Conservation (phyloP, 2,329 filamentous ascomycete species). For the Aspergillus chevalieri region DNA sequence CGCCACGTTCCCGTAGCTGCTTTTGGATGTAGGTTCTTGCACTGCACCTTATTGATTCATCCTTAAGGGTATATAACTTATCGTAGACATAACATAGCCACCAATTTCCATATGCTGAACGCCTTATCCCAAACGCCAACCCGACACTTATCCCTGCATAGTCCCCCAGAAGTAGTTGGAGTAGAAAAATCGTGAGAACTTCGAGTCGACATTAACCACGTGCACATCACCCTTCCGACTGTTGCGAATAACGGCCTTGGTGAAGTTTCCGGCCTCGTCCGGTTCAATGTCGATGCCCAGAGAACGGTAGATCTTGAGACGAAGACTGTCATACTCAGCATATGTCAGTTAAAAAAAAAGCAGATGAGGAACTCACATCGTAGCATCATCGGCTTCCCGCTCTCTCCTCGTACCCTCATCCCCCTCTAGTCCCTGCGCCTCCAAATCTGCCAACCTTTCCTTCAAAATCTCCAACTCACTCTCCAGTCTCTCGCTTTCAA, state of each 20-base stretch:
- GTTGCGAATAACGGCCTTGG: slow-evolving; percentile 78
- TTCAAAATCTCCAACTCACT: slow-evolving; percentile 70
- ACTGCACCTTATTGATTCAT: background rate
- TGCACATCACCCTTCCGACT: slow-evolving; percentile 84
- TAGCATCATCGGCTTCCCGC: slow-evolving; percentile 46
- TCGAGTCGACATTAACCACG: slow-evolving; percentile 88
- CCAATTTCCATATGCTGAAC: slow-evolving; percentile 8
- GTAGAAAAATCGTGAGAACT: slow-evolving; percentile 86
- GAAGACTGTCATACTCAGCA: slow-evolving; percentile 47
- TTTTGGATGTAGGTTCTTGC: background rate
- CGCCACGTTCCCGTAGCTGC: background rate
- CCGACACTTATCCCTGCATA: slow-evolving; percentile 48
- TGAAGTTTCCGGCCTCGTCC: slow-evolving; percentile 72
- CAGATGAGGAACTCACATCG: slow-evolving; percentile 30
- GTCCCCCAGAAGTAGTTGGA: slow-evolving; percentile 95
- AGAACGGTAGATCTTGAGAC: slow-evolving; percentile 84
- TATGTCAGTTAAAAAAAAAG: slow-evolving; percentile 1
- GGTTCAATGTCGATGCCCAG: slow-evolving; percentile 87
- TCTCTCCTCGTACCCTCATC: slow-evolving; percentile 47
- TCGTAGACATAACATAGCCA: background rate
- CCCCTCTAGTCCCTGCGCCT: slow-evolving; percentile 81
- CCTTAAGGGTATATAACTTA: background rate
- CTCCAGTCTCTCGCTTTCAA: slow-evolving; percentile 87
- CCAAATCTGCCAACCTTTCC: slow-evolving; percentile 71
- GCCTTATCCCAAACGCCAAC: slow-evolving; percentile 8